Conservation (phyloP, 331 rosid species). For the Cucumis variabilis region DNA sequence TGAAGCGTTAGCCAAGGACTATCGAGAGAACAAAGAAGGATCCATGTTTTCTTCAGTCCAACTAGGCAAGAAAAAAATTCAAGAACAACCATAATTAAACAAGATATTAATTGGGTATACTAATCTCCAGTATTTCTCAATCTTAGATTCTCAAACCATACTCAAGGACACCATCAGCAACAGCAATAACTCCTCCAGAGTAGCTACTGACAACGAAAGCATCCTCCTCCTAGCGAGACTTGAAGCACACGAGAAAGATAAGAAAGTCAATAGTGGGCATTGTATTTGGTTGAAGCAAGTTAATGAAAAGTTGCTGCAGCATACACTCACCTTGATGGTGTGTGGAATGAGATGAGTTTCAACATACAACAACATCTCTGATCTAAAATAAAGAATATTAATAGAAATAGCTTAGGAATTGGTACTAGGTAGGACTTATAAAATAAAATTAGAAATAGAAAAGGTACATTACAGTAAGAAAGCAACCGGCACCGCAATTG, state of each 20-base stretch:
- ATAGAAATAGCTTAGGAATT: constrained; percentile 25
- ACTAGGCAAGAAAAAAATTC: constrained; percentile 43
- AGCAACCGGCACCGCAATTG: too few relatives aligned
- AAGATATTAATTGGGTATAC: neutral
- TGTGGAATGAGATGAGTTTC: constrained; percentile 91
- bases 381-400: constrained; percentile 45
- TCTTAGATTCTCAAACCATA: constrained; percentile 39
- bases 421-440: neutral
- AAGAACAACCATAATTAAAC: constrained; percentile 13
- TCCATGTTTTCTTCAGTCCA: constrained; percentile 95
- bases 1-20: constrained; percentile 73
- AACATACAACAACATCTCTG: constrained; percentile 70
- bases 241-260: constrained; percentile 38
- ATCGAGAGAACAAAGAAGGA: constrained; percentile 88
- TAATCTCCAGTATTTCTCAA: neutral
- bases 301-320: neutral
- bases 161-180: constrained; percentile 99
- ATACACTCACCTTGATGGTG: constrained; percentile 74
- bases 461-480: neutral
- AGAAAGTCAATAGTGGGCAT: neutral
- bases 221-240: constrained; percentile 95
- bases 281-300: neutral
- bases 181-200: constrained; percentile 84
- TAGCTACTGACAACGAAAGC: constrained; percentile 80
- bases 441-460: neutral